phyloP scores from a whole-genome alignment of 306 rosid species.

The Rubus idaeus region DNA sequence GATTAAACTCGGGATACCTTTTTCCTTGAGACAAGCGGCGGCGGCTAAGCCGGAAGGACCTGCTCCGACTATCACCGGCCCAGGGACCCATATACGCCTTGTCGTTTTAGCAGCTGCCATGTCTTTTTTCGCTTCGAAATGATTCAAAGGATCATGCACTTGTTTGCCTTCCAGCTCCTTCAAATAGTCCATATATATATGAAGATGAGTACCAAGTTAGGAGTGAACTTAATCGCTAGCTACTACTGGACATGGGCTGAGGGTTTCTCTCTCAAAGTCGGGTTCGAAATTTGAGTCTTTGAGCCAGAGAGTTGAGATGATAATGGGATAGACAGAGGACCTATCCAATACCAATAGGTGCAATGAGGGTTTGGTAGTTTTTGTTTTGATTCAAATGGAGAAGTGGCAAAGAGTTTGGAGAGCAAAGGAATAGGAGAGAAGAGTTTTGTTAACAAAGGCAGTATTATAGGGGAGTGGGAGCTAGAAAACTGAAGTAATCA shows the following conservation, averaged over 20 bases:
- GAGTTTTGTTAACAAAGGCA: not conserved
- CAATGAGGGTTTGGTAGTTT: conserved; percentile 22
- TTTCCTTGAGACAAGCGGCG: conserved; percentile 82
- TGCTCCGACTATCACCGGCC: conserved; percentile 87
- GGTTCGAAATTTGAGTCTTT: not conserved
- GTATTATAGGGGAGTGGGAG: not conserved
- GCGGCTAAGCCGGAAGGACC: conserved; percentile 94
- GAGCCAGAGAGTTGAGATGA: not conserved
- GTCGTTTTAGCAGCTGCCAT: conserved; percentile 13
- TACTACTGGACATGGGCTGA: not conserved
- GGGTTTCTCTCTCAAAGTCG: not conserved
- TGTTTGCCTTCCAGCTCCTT: conserved; percentile 72
- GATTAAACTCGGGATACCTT: conserved; percentile 62
- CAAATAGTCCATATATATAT: conserved; percentile 53
- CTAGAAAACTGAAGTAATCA: not conserved
- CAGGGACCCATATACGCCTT: conserved; percentile 34
- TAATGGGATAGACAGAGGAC: conserved; percentile 12
- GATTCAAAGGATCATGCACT: conserved; percentile 45
- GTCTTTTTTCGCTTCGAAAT: conserved; percentile 10
- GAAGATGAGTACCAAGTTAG: not conserved
- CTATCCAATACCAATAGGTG: conserved; percentile 1
- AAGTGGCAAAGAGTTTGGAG: conserved; percentile 17
- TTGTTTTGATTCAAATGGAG: conserved; percentile 21
- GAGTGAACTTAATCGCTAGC: not conserved
- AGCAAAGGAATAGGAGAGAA: not conserved